Base-by-base conservation (phyloP, 2,329 filamentous ascomycete genomes). In the Colletotrichum paranaense region DNA sequence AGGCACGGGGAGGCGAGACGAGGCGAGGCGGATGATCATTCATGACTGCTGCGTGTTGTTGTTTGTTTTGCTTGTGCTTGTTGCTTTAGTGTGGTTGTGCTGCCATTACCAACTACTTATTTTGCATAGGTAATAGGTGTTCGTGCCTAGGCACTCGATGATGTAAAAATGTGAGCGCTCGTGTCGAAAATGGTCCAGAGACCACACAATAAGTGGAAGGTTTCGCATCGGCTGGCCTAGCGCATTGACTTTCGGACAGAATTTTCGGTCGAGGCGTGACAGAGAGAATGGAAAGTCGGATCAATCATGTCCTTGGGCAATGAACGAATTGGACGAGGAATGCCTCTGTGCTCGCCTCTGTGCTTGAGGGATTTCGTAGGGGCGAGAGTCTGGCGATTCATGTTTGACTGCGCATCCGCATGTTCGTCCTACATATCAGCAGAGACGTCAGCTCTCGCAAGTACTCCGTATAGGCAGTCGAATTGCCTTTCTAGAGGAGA, bases 21-120 rank as follows among this genome's bases (percentile, higher is more conserved):
- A 55, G 60, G 62, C 65, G 59, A 58, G 53, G 59, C 32, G 42
- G 30, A 32, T 53, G 52, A 49, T 30, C 38, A 16, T 16, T 42
- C 38, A 42, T 32, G 11, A 22, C 11, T 62, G 14, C 38, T 42
- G 16, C 19, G 32, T 16, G 46, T 58, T 62, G 42, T 66, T 71
- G 35, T 72, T 72, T 70, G 42, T 65, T 70, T 64, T 70, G 46
- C 60, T 53, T 4, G 60, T 19, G 60, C 19, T 30, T 32, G 32
- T 35, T 19, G 32, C 35, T 46, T 62, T 32, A 46, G 64, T 24
- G 12, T 57, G 12, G 46, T 35, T 32, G 22, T 59, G 32, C 35
- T n/a, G 16, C 19, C 19, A 49, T n/a, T 49, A 19, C 42, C 42
- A n/a, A 49, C 42, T 8, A 7, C n/a, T 7, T 6, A 42, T 42